These are phyloP conservation scores for Diaporthe longicolla DNA, from an alignment of 2,329 filamentous ascomycete genomes.

Conservation along the genomic window DNA sequence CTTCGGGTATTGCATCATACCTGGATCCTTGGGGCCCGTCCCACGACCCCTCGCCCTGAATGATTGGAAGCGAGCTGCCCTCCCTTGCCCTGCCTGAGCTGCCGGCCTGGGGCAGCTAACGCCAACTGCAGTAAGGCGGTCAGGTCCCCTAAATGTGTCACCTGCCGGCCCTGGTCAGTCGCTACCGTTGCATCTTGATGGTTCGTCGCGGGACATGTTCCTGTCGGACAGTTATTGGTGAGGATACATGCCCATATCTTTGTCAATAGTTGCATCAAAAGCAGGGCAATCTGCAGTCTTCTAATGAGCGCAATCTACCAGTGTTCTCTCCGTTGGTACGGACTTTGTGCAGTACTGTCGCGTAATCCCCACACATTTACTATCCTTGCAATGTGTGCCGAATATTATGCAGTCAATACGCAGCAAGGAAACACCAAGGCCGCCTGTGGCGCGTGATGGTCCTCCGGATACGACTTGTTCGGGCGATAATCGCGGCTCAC, in stretches of 20 bases:
- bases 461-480: constrained; percentile 5
- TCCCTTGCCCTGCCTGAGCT: background rate
- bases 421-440: constrained; percentile 2
- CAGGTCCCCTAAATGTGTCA: constrained; percentile 18
- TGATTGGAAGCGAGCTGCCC: constrained; percentile 22
- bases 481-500: constrained; percentile 1
- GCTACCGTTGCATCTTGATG: background rate
- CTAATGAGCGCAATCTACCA: background rate
- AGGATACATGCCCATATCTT: too few relatives aligned
- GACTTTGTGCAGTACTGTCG: background rate
- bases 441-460: constrained; percentile 6
- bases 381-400: background rate
- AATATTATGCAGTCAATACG: background rate
- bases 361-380: background rate
- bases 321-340: background rate
- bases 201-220: background rate
- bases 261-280: background rate
- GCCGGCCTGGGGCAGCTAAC: constrained; percentile 8
- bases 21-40: constrained; percentile 24
- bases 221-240: too few relatives aligned
- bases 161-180: constrained; percentile 4
- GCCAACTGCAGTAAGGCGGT: constrained; percentile 19
- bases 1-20: constrained; percentile 29
- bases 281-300: background rate
- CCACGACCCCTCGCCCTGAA: background rate